phyloP scores from a whole-genome alignment of 164 flowering plant species.

The Cinnamomum chago region DNA sequence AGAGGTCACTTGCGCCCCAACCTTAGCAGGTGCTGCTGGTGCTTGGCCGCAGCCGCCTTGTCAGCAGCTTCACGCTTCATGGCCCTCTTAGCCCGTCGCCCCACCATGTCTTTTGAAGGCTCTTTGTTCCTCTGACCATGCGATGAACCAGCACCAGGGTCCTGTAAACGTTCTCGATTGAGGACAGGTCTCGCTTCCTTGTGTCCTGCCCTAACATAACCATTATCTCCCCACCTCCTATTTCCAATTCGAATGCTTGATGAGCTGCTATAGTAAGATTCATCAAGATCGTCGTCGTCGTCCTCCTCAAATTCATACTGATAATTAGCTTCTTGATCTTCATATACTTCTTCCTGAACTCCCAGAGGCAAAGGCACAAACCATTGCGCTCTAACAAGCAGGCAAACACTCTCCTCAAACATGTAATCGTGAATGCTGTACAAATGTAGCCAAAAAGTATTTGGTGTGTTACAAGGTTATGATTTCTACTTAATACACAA shows the following conservation, averaged over 20 bases:
- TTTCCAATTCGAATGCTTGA: conserved; percentile 73
- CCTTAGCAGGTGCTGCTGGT: conserved; percentile 54
- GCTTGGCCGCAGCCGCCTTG: conserved; percentile 78
- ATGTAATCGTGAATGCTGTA: conserved; percentile 77
- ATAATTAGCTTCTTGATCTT: conserved; percentile 14
- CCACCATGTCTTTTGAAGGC: conserved; percentile 30
- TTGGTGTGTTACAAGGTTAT: too few species aligned
- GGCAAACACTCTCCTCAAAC: conserved; percentile 97
- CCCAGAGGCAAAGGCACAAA: conserved; percentile 57
- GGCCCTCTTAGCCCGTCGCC: conserved; percentile 75
- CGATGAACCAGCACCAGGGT: conserved; percentile 52
- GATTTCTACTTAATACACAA: too few species aligned
- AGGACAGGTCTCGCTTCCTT: conserved; percentile 76
- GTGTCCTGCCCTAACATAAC: conserved; percentile 75
- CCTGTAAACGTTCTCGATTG: conserved; percentile 25
- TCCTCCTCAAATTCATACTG: conserved; percentile 40
- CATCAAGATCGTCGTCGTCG: conserved; percentile 49
- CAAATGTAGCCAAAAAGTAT: not conserved
- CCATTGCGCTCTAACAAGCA: conserved; percentile 91
- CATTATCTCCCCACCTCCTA: conserved; percentile 87
- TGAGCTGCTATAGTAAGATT: conserved; percentile 38
- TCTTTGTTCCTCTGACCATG: conserved; percentile 34
- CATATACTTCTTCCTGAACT: conserved; percentile 32
- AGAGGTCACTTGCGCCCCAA: conserved; percentile 31
- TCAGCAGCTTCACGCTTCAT: conserved; percentile 88